Conservation (phyloP, 352 stramenopile species). For the Phytophthora hibernalis region DNA sequence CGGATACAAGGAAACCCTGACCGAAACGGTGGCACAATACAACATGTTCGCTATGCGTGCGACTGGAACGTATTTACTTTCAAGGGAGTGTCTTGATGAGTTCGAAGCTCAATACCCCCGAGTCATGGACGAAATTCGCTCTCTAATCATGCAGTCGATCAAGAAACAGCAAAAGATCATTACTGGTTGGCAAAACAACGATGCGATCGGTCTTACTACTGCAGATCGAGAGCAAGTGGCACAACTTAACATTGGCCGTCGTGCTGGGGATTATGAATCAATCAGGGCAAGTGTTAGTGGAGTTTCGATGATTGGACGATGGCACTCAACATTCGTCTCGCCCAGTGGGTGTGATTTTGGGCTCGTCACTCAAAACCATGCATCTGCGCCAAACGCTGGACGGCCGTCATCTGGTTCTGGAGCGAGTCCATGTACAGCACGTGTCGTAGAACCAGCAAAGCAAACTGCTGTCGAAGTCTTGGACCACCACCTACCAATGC, state of each 20-base stretch:
- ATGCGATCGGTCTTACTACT: slow-evolving; percentile 63
- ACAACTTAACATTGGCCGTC: slow-evolving; percentile 29
- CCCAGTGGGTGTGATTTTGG: slow-evolving; percentile 4
- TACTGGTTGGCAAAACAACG: slow-evolving; percentile 78
- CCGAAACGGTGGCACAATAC: slow-evolving; percentile 60
- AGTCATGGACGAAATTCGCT: slow-evolving; percentile 71
- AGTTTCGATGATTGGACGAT: slow-evolving; percentile 24
- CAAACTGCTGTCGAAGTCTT: slow-evolving; percentile 27
- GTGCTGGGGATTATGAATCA: slow-evolving; percentile 18
- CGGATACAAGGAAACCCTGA: slow-evolving; percentile 80
- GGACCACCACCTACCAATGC: slow-evolving; percentile 3
- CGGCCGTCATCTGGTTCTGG: slow-evolving; percentile 5
- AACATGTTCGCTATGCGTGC: slow-evolving; percentile 71
- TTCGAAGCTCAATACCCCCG: slow-evolving; percentile 60
- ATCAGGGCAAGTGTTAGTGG: slow-evolving; percentile 32
- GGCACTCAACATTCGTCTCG: slow-evolving; percentile 14
- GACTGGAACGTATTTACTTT: slow-evolving; percentile 70
- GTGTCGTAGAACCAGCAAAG: background rate
- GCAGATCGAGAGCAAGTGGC: slow-evolving; percentile 52
- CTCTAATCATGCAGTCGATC: slow-evolving; percentile 80
- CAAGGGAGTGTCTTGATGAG: slow-evolving; percentile 63
- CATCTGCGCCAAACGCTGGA: background rate
- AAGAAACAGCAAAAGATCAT: slow-evolving; percentile 78
- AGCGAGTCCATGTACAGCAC: slow-evolving; percentile 2
- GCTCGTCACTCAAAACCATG: background rate